Percentiles rank a stretch among this genome's conserved stretches.
Evolutionary conservation across 768 basidiomycete genomes (phyloP).

Genomic region (Serendipita sp.): DNA sequence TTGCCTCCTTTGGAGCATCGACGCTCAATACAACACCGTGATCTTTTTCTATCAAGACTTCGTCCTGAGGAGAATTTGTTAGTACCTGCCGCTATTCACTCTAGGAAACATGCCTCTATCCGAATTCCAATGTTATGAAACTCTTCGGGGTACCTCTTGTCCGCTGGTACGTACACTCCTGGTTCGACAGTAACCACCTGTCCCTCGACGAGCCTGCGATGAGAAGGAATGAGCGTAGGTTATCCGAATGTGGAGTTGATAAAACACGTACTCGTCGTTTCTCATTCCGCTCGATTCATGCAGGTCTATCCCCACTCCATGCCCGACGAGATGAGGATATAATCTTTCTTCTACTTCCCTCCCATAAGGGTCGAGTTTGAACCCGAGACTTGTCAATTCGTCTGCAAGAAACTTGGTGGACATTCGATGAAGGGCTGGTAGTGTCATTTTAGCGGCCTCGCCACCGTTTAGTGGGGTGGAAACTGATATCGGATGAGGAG

Average conservation of each 20-base stretch:
- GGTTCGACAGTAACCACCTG: conserved; percentile 93
- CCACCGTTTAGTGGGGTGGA: background rate
- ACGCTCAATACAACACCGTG: conserved; percentile 48
- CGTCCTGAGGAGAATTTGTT: conserved; percentile 30
- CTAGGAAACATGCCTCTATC: conserved; percentile 46
- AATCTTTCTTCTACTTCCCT: conserved; percentile 52
- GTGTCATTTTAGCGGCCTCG: conserved; percentile 32
- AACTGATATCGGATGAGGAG: background rate
- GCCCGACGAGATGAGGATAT: conserved; percentile 87
- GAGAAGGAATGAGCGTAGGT: background rate
- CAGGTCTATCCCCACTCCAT: conserved; percentile 86
- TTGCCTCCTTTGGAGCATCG: conserved; percentile 72
- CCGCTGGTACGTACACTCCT: conserved; percentile 78
- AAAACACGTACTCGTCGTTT: background rate
- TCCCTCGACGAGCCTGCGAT: conserved; percentile 48
- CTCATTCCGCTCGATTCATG: conserved; percentile 51
- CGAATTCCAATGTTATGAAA: conserved; percentile 88
- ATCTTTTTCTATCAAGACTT: conserved; percentile 49
- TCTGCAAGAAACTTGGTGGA: conserved; percentile 48
- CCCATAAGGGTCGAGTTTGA: conserved; percentile 30
- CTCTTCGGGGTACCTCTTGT: conserved; percentile 57
- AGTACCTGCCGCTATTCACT: background rate
- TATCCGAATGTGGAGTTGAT: background rate
- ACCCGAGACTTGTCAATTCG: conserved; percentile 68
- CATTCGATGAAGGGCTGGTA: conserved; percentile 62